Evolutionary conservation across 371 early-diverging fungal species (phyloP), one percentile per base, ranked within the genome.

Genomic region (Ordospora pajunii): DNA sequence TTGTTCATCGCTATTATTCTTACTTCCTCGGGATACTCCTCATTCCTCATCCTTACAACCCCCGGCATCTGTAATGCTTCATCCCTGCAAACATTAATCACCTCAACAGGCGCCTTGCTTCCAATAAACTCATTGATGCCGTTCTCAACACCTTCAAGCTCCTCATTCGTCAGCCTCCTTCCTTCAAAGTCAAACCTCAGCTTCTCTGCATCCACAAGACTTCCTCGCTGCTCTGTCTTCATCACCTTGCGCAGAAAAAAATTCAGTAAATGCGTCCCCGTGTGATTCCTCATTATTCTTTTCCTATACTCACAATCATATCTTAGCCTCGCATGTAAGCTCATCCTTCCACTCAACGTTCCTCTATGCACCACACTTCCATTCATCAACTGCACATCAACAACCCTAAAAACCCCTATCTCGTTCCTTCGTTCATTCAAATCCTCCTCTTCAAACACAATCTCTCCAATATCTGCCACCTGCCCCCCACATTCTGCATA

Each of bases 401-500:
- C 89, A n/a, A 99, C 95, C 27, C 44, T 71, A 53, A 85, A 78
- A 14, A 42, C 22, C 40, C 82, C 81, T 19, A 67, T 22, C 9
- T 63, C 27, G 12, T 19, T 27, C n/a, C 64, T 27, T 5, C 5
- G 1, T 32, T 5, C 32, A 32, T 32, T 5, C 11, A n/a, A 86
- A 68, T 89, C 84, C 37, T 90, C 90, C 77, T 92, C 91, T 50
- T 89, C 84, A 32, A 88, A 86, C 42, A 89, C 88, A 69, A 97
- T 88, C 70, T 88, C 87, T 58, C 99, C 99, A n/a, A 89, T 89
- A 82, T 99, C 99, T 77, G 89, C 92, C 79, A 92, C 90, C 85
- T 99, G 97, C 44, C 99, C 99, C 82, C 99, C 99, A 65, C 89
- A 89, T 86, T 97, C 99, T 50, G 94, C 92, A 84, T 97, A 99